Evolutionary conservation across 768 basidiomycete species (phyloP), one percentile per base, ranked within the genome.

Genomic region (Coprinopsis cinerea): DNA sequence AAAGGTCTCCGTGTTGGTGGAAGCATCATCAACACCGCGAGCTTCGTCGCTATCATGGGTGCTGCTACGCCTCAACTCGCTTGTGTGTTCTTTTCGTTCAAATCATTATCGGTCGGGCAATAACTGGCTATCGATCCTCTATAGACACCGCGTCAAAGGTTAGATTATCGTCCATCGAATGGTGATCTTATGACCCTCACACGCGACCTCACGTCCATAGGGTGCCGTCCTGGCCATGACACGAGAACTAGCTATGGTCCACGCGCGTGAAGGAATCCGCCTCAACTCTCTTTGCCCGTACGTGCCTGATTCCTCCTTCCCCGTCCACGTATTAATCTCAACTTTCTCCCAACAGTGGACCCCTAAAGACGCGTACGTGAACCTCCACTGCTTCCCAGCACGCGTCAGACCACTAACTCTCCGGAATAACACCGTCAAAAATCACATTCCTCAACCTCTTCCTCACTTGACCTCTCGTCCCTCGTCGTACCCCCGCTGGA

Each of bases 181-280:
- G 4, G 44, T 4, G 18, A 28, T n/a, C 6, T 24, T 47, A 24
- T 39, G 40, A 48, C 47, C 46, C 54, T 55, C n/a, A n/a, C n/a
- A n/a, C n/a, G n/a, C n/a, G 24, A 36, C n/a, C 9, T 24, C 41
- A 20, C n/a, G 17, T 27, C 7, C 26, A 32, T 56, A 90, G 84
- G 95, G 96, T 55, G 96, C 85, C 26, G 96, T 98, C n/a, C 82
- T 99, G 40, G 90, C 96, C 3, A 94, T 99, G 93, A 95, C 92
- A 14, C 83, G 96, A 32, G 96, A 99, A 63, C 76, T 98, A 26
- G 96, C 96, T 0, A 94, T 97, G 82, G 89, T 98, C 0, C 96
- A 99, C 66, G 96, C 96, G 37, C 78, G 87, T 53, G 96, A 99
- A 73, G 95, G 95, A 43, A 97, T 99, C 61, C 85, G 96, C 24